Conservation (phyloP, 441 rosid genomes). For the Corymbia calophylla region DNA sequence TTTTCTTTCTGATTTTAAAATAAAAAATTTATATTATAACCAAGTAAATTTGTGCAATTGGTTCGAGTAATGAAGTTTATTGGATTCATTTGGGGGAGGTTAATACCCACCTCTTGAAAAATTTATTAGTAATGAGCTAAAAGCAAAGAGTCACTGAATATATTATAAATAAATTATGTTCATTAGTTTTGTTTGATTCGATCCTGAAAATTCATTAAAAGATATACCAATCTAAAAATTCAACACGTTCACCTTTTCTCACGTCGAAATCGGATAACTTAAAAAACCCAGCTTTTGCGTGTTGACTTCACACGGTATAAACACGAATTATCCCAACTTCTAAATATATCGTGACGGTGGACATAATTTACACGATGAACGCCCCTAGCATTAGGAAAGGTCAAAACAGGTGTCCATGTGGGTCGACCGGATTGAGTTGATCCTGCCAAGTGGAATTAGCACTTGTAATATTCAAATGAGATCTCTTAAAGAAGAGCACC, state of each 20-base stretch:
- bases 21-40: too few species aligned
- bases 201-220: background rate
- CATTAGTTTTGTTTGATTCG: rapidly evolving
- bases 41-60: too few species aligned
- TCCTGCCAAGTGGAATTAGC: background rate
- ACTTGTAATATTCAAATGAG: background rate
- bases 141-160: background rate
- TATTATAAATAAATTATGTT: background rate
- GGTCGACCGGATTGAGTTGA: background rate
- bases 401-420: background rate
- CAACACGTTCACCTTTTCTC: rapidly evolving
- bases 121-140: background rate
- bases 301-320: rapidly evolving
- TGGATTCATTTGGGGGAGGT: too few species aligned
- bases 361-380: background rate
- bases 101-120: background rate
- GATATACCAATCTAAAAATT: background rate
- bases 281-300: background rate
- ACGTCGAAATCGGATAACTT: background rate
- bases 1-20: too few species aligned
- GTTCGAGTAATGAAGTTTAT: too few species aligned
- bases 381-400: background rate
- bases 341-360: background rate
- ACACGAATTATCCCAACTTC: background rate
- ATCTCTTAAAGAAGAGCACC: background rate